Evolutionary conservation across 2,329 filamentous ascomycete genomes (phyloP).

Genomic region (Sporothrix inflata): DNA sequence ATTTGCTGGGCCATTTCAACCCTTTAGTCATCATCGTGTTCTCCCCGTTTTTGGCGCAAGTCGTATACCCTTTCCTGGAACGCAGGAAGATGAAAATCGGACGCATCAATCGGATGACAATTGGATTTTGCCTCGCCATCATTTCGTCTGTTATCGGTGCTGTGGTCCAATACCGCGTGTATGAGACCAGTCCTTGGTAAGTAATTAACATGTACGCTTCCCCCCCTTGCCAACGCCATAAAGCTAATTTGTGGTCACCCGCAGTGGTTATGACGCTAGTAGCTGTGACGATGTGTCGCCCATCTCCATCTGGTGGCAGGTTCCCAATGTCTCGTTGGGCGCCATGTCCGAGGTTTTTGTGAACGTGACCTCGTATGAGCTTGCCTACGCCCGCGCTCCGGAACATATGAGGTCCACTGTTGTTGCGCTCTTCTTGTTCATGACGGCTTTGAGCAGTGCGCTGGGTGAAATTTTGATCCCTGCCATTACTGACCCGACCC

Average conservation of each 20-base stretch:
- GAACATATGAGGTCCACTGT: slow-evolving; percentile 65
- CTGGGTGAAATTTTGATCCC: slow-evolving; percentile 50
- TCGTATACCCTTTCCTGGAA: slow-evolving; percentile 60
- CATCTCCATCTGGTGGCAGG: slow-evolving; percentile 57
- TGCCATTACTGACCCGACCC: slow-evolving; percentile 47
- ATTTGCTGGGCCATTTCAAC: slow-evolving; percentile 63
- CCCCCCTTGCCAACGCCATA: background rate
- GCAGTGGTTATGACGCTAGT: slow-evolving; percentile 48
- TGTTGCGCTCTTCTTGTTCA: slow-evolving; percentile 60
- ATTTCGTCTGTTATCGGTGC: slow-evolving; percentile 54
- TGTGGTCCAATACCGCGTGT: slow-evolving; percentile 61
- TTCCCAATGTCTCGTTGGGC: slow-evolving; percentile 55
- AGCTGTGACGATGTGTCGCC: slow-evolving; percentile 44
- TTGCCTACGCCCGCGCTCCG: slow-evolving; percentile 70
- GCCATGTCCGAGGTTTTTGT: slow-evolving; percentile 61
- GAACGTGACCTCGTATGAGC: slow-evolving; percentile 67
- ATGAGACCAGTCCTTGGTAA: slow-evolving; percentile 55
- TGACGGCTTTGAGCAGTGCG: slow-evolving; percentile 60
- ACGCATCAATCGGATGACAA: slow-evolving; percentile 59
- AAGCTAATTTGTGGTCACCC: background rate
- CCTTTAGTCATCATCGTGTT: slow-evolving; percentile 63
- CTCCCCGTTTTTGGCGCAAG: slow-evolving; percentile 54
- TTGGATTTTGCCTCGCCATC: slow-evolving; percentile 55
- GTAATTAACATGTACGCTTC: background rate
- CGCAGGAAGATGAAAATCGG: slow-evolving; percentile 57